These are phyloP conservation scores for Fusarium nematophilum DNA, from an alignment of 2,329 filamentous ascomycete species.

Conservation along the genomic window DNA sequence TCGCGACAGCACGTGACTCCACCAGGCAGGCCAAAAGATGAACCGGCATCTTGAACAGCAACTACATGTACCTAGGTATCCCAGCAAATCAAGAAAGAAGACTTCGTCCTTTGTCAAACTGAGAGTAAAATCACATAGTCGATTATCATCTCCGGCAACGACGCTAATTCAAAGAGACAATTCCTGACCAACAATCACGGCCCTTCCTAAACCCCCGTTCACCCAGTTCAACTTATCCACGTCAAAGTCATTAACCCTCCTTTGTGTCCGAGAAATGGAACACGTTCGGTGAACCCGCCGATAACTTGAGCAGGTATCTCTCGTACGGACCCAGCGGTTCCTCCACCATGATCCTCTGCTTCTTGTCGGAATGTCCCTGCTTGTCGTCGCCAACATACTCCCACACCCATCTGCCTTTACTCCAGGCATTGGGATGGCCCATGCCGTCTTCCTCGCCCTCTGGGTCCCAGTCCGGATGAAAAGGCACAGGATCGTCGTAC, in stretches of 20 bases:
- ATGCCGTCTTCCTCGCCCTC: slow-evolving; percentile 36
- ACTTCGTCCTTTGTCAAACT: too few species aligned
- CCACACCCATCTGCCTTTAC: slow-evolving; percentile 62
- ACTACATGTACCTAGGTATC: too few species aligned
- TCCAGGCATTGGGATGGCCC: slow-evolving; percentile 39
- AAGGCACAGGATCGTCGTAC: slow-evolving; percentile 51
- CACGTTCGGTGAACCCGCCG: slow-evolving; percentile 57
- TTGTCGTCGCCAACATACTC: slow-evolving; percentile 60
- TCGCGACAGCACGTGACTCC: slow-evolving; percentile 35
- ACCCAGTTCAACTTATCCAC: not conserved
- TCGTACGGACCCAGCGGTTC: slow-evolving; percentile 66
- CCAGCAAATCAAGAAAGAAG: not conserved
- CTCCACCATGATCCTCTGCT: slow-evolving; percentile 59
- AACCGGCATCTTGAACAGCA: too few species aligned
- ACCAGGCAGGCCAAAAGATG: not conserved
- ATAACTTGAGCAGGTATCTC: slow-evolving; percentile 58
- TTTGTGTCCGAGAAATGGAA: slow-evolving; percentile 53
- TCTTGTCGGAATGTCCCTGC: slow-evolving; percentile 54
- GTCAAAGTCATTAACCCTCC: slow-evolving; percentile 1
- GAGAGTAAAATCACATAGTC: too few species aligned
- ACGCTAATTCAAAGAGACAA: too few species aligned
- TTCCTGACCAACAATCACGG: too few species aligned
- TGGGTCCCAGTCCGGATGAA: slow-evolving; percentile 48
- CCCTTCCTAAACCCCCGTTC: too few species aligned
- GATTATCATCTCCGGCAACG: too few species aligned